phyloP scores from a whole-genome alignment of 495 filamentous ascomycete species.

The Penicillium longicatenatum region DNA sequence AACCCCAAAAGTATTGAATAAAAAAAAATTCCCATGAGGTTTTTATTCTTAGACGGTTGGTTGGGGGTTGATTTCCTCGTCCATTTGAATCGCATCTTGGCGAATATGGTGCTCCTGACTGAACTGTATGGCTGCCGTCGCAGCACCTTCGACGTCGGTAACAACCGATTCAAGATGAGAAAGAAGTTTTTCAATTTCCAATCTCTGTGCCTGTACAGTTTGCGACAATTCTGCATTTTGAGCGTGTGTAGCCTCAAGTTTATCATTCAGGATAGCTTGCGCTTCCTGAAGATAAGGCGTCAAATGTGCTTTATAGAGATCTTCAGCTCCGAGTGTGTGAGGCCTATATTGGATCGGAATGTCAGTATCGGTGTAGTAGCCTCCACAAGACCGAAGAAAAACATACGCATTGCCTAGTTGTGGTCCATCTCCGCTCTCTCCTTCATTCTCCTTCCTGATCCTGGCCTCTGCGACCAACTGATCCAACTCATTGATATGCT shows the following conservation, averaged over 20 bases:
- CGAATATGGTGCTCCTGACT: constrained; percentile 41
- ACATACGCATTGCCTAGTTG: constrained; percentile 40
- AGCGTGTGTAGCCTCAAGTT: constrained; percentile 60
- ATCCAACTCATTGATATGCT: constrained; percentile 82
- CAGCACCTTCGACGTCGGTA: constrained; percentile 68
- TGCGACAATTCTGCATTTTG: constrained; percentile 66
- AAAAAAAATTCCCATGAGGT: neutral
- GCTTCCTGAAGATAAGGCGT: constrained; percentile 64
- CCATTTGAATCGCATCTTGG: constrained; percentile 46
- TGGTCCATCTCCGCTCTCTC: constrained; percentile 16
- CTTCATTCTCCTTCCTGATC: constrained; percentile 51
- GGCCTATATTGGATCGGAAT: constrained; percentile 51
- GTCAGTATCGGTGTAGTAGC: neutral
- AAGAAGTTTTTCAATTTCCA: constrained; percentile 72
- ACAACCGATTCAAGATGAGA: constrained; percentile 65
- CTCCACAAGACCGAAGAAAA: constrained; percentile 1
- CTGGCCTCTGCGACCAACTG: constrained; percentile 68
- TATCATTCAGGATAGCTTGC: constrained; percentile 59
- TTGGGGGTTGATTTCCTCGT: constrained; percentile 41
- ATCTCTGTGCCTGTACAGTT: constrained; percentile 64
- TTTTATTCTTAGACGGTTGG: constrained; percentile 19
- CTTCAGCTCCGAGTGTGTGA: constrained; percentile 70
- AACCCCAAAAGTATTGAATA: neutral
- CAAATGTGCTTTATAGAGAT: constrained; percentile 70
- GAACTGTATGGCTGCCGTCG: constrained; percentile 47